Evolutionary conservation across 192 early-diverging fungal species (phyloP).

Genomic region (Entophlyctis luteolus): DNA sequence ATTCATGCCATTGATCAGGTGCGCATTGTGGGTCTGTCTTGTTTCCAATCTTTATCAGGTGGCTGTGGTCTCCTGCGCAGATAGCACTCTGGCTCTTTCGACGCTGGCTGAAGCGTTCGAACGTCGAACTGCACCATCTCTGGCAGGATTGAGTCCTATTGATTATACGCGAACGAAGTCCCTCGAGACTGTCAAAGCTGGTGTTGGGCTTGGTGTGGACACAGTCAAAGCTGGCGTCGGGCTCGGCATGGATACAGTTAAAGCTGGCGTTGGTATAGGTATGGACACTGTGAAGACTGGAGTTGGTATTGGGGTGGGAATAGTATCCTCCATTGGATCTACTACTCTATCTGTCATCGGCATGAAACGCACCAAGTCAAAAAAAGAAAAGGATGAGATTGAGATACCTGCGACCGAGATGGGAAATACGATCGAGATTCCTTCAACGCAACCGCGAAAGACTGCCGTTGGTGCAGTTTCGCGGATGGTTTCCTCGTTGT

Average conservation of each 20-base stretch:
- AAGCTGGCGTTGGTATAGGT: constrained; percentile 8
- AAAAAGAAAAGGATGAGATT: background rate
- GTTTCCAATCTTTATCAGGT: no score
- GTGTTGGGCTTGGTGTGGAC: background rate
- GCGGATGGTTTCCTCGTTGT: background rate
- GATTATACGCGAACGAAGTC: background rate
- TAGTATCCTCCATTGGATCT: background rate
- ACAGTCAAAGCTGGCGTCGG: background rate
- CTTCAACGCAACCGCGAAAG: background rate
- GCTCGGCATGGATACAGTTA: background rate
- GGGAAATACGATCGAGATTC: background rate
- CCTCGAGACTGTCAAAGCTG: background rate
- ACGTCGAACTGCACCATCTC: background rate
- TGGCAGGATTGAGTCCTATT: background rate
- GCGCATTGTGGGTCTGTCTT: no score
- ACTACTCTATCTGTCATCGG: background rate
- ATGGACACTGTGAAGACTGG: background rate
- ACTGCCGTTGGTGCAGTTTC: background rate
- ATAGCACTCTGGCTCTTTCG: background rate
- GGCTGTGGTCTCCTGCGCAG: background rate
- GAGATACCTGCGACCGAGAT: background rate
- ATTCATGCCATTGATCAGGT: no score
- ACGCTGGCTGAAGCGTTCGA: constrained; percentile 7
- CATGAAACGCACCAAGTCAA: background rate
- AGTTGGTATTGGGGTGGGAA: background rate